Evolutionary conservation across 495 filamentous ascomycete species (phyloP), one percentile per base, ranked within the genome.

Genomic region (Lepidopterella palustris): DNA sequence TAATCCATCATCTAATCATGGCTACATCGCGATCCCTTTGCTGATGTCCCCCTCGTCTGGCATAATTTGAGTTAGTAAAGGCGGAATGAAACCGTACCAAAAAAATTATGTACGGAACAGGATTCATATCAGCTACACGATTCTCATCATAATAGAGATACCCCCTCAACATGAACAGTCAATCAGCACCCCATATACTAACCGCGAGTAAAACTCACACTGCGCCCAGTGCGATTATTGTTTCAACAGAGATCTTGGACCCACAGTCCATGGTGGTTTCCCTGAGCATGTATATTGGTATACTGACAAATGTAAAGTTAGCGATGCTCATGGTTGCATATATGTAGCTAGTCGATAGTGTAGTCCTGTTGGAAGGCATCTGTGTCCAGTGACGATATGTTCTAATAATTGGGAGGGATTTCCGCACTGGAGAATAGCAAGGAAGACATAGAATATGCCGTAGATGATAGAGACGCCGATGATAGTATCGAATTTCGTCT

Each of bases 381-480:
- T 40, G 3, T 28, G n/a, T 1, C 53, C 49, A 5, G n/a, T 31
- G 15, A 61, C 5, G 13, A 65, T 20, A 32, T 28, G 23, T 4
- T 45, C 20, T 26, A 40, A 18, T 1, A 65, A 10, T 15, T 55
- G 40, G 4, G 24, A 58, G 1, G 63, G 63, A 11, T 29, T 28
- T 23, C 70, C 70, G 62, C 79, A 82, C 60, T 80, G 76, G 40
- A 82, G 71, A 48, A 77, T 51, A 57, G 71, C 67, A 23, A 69
- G 59, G 58, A 68, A 70, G 49, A 71, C 50, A 53, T 62, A 70
- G 49, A 76, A 58, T 35, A 78, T 62, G 60, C 76, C 72, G 68
- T 70, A 79, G 31, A 59, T 60, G 11, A 57, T 21, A 31, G 71
- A 66, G 31, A 71, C 72, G 53, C 70, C 9, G 13, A 69, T 60